Conservation (phyloP, 2,329 filamentous ascomycete genomes). For the Lanzia echinophila region DNA sequence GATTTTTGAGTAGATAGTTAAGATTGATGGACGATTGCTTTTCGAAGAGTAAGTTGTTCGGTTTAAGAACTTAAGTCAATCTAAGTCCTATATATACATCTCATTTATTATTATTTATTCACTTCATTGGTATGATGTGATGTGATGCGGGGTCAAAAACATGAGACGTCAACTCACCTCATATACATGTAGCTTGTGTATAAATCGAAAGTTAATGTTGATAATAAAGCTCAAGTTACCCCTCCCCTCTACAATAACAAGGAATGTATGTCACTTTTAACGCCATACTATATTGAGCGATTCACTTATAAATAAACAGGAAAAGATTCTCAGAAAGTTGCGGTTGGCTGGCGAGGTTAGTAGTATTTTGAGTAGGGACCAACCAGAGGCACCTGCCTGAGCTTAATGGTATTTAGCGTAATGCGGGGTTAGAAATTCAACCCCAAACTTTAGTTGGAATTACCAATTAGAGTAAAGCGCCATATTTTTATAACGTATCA, state of each 20-base stretch:
- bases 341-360: background rate
- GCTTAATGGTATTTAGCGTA: conserved; percentile 2
- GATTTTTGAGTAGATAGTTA: background rate
- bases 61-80: too few species aligned
- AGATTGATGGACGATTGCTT: background rate
- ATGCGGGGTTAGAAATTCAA: background rate
- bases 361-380: background rate
- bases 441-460: background rate
- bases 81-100: too few species aligned
- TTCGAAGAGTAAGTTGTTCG: too few species aligned
- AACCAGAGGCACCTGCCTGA: background rate
- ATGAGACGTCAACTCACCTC: background rate
- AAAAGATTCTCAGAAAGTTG: background rate
- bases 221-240: too few species aligned
- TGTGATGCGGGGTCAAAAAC: background rate
- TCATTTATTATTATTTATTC: too few species aligned
- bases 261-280: too few species aligned
- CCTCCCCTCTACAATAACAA: too few species aligned
- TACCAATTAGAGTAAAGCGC: background rate
- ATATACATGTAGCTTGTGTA: background rate
- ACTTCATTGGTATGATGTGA: background rate
- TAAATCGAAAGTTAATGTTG: background rate
- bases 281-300: too few species aligned
- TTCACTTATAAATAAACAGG: too few species aligned
- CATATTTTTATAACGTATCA: background rate